Evolutionary conservation across 2,329 filamentous ascomycete genomes (phyloP), one percentile per base, ranked within the genome.

Genomic region (Penicillium italicum): DNA sequence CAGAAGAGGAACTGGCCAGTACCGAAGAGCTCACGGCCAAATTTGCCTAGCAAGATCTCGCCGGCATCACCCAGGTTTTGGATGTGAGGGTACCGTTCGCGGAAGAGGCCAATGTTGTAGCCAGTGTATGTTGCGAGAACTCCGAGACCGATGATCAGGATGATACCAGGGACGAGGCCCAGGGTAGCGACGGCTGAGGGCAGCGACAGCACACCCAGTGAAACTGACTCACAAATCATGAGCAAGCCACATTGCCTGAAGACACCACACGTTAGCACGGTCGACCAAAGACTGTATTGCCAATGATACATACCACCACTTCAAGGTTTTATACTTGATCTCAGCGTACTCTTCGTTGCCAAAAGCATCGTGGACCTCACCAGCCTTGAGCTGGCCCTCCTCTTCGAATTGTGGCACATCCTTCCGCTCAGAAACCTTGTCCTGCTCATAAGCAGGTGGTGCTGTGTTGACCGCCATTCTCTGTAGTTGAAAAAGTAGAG

Each of bases 51-150:
- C 49, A 90, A 77, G 56, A 89, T 76, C 44, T 80, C 75, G 1
- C 85, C 86, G 10, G 84, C 86, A 64, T 90, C 87, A 24, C 85
- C 84, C 61, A 89, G 87, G 68, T 84, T 85, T 49, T 83, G 80
- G 40, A 89, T 80, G 31, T 83, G 73, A 2, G 86, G 85, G 64
- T 82, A 79, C 18, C 72, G 72, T 43, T 80, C 68, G 57, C 82
- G 82, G 72, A 85, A 84, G 60, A 83, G 78, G 33, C 80, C 83
- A 37, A 86, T 79, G 9, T 85, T 77, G 63, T 80, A 83, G 42
- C 83, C 82, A 4, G 82, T 84, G 66, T 85, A 85, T 9, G 78
- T 81, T 11, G 83, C 77, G 11, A 85, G 69, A 37, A 82, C 54
- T 41, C 83, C 82, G 9, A 85, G 71, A 16, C 76, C 68, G 50